phyloP scores from a whole-genome alignment of 2,329 filamentous ascomycete species.

The Aspergillus uvarum region DNA sequence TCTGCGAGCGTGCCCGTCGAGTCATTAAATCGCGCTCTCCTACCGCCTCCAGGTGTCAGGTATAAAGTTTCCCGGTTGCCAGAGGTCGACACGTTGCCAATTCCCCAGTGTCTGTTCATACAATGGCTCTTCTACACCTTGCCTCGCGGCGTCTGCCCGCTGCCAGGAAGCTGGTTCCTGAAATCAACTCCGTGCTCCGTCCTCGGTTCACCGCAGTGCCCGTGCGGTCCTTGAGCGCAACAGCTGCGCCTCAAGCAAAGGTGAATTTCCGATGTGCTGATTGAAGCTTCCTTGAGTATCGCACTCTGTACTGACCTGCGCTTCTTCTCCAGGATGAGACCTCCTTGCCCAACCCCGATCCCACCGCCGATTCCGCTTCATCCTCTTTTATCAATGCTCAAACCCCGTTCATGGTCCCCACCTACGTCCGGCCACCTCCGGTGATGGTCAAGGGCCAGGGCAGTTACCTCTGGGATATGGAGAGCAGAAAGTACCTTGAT shows the following conservation, averaged over 20 bases:
- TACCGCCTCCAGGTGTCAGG: not conserved
- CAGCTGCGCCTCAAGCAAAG: slow-evolving; percentile 19
- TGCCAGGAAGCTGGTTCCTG: slow-evolving; percentile 30
- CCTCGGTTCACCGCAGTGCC: slow-evolving; percentile 32
- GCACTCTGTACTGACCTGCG: not conserved
- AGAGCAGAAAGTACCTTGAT: slow-evolving; percentile 86
- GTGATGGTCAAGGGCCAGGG: slow-evolving; percentile 88
- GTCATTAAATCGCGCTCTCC: not conserved
- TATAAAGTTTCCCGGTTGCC: not conserved
- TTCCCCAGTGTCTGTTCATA: not conserved
- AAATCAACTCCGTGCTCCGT: slow-evolving; percentile 34
- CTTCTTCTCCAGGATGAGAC: slow-evolving; percentile 44
- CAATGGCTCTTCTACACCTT: slow-evolving; percentile 36
- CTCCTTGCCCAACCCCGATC: slow-evolving; percentile 67
- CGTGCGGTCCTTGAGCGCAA: slow-evolving; percentile 24
- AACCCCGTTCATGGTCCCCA: slow-evolving; percentile 88
- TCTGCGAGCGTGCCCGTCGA: not conserved
- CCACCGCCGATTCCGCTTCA: slow-evolving; percentile 70
- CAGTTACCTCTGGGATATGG: slow-evolving; percentile 84
- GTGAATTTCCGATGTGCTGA: slow-evolving; percentile 13
- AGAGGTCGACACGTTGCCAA: not conserved
- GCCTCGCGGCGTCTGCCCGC: slow-evolving; percentile 37
- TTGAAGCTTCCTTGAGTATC: not conserved
- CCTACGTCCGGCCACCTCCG: slow-evolving; percentile 84
- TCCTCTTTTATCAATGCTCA: slow-evolving; percentile 72